Base-by-base conservation (phyloP, 2,329 filamentous ascomycete species). In the Sporothrix humicola region DNA sequence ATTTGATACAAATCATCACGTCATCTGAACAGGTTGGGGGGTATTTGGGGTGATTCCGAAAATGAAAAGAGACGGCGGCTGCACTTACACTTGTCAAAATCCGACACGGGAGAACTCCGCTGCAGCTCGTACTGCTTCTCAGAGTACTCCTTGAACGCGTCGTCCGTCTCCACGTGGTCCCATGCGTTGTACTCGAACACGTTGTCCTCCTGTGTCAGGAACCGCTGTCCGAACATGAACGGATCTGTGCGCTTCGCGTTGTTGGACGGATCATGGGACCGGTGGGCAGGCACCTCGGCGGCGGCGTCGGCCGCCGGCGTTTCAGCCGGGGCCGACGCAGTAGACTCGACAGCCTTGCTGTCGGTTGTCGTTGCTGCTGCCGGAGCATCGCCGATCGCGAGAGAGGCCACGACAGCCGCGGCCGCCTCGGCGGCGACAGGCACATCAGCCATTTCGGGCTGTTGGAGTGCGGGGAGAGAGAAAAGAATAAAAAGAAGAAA, bases 141-240 rank as follows among this genome's bases (percentile, higher is more conserved):
- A 75, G 94, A 91, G 82, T 96, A 97, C 80, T 92, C 89, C 80
- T 92, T 91, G 86, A 97, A 98, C 56, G 91, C 87, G 78, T 93
- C 90, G 84, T 98, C 95, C 81, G 94, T 94, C 83, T 95, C 92
- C 80, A 98, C 96, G 81, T 99, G 95, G 81, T 99, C 96, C 96
- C 96, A 99, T 52, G 96, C 96, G 82, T 99, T 99, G 89, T 96
- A 97, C 82, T 97, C 92, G 84, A 95, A 99, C 79, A 97, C 93
- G 81, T 98, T 88, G 84, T 97, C 95, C 80, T 90, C 89, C 81
- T 95, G 87, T 79, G 92, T 90, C 70, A 99, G 89, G 79, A 89
- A 93, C 74, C 95, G 93, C 66, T 93, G 96, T 75, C 96, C 96
- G 82, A 99, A 99, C 82, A 97, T 92, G 82, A 98, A 99, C 20